Percentiles rank a stretch among this genome's conserved stretches.
These are phyloP conservation scores for Chalciporus piperatoides DNA, from an alignment of 1,284 basidiomycete genomes.

Conservation along the genomic window DNA sequence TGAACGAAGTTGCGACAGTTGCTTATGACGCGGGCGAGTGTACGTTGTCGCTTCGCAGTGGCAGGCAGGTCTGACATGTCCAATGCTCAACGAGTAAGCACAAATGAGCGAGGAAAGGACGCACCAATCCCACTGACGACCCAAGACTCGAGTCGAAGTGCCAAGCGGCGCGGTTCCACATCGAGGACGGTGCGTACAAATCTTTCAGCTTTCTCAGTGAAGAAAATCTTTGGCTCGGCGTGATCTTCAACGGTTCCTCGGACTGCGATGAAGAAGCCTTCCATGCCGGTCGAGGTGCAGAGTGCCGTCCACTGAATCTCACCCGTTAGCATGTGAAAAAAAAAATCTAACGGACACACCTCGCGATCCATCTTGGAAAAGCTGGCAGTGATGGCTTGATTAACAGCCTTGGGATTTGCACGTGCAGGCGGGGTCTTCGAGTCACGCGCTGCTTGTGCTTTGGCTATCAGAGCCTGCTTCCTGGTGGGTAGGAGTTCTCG, in stretches of 20 bases:
- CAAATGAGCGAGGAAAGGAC: background rate
- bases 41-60: background rate
- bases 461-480: too few relatives aligned
- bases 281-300: background rate
- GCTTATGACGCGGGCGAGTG: background rate
- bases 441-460: background rate
- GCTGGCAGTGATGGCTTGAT: background rate
- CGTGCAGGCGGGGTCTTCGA: background rate
- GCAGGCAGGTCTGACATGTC: background rate
- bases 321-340: background rate
- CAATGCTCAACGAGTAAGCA: too few relatives aligned
- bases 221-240: background rate
- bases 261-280: conserved; percentile 6
- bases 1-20: background rate
- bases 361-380: conserved; percentile 4
- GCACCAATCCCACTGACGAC: background rate
- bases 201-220: background rate
- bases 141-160: background rate
- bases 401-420: background rate
- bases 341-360: background rate
- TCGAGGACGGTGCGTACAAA: background rate
- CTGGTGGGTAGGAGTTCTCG: too few relatives aligned
- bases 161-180: background rate
- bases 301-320: background rate
- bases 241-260: background rate